Evolutionary conservation across 257 asterid species (phyloP), one percentile per base, ranked within the genome.

Genomic region (Oldenlandia corymbosa): DNA sequence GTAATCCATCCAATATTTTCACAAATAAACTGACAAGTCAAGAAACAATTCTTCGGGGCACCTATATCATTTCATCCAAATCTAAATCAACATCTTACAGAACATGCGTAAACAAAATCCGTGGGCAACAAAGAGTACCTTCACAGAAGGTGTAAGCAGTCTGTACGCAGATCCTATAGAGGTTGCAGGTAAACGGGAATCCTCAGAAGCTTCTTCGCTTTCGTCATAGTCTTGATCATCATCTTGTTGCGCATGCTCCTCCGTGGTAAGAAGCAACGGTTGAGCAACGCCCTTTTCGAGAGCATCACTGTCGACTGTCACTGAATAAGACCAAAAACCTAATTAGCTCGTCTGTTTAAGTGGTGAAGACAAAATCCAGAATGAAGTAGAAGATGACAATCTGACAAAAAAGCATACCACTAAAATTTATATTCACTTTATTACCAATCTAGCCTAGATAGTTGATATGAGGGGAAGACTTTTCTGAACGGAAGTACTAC

Each of bases 121-220:
- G 34, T 31, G 53, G 57, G n/a, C 55, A 65, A 48, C 49, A 50
- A 34, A 1, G 31, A 42, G 41, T 83, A 93, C 99, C 97, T 93
- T 93, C 61, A 90, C 95, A 43, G 99, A 93, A 48, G 97, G 97
- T 14, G 97, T 93, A 49, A 90, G 95, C 65, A 93, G 75, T 75
- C 91, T 80, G 73, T 93, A 90, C 36, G 99, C 97, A 27, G 86
- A 75, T 71, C 68, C 84, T 20, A 90, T 79, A 8, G 97, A 89
- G 81, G 81, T 90, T 64, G 94, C 99, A 32, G 99, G 84, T 68
- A 32, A 65, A 45, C 83, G 95, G 80, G 94, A 80, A 43, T 93
- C 95, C 73, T 90, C 92, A 10, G 71, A 43, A 74, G 94, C 85
- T 78, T 90, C 94, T 79, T 90, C 99, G 75, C 97, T 93, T 56